phyloP scores from a whole-genome alignment of 768 basidiomycete species.

The Boletellus ananas region DNA sequence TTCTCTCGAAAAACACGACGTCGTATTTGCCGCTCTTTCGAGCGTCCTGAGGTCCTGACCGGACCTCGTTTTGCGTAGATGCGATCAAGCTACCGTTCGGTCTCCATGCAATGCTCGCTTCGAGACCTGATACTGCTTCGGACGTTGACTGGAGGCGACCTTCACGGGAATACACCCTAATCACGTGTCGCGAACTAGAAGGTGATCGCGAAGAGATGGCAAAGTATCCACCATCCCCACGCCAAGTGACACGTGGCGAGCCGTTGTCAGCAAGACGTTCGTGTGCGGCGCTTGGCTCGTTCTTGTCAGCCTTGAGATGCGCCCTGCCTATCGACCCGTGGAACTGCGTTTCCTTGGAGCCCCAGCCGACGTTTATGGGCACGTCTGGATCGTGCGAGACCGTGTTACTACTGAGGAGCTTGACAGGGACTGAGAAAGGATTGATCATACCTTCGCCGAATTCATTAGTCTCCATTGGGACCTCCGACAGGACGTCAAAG shows the following conservation, averaged over 20 bases:
- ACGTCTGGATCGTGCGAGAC: constrained; percentile 49
- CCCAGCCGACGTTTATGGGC: constrained; percentile 97
- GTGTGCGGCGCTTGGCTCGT: constrained; percentile 37
- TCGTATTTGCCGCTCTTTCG: constrained; percentile 73
- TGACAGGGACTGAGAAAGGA: background rate
- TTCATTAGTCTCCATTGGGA: constrained; percentile 62
- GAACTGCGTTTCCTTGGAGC: constrained; percentile 94
- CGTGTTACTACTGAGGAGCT: constrained; percentile 3
- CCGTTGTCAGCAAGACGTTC: constrained; percentile 69
- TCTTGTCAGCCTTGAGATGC: constrained; percentile 50
- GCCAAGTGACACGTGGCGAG: constrained; percentile 79
- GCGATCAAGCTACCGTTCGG: constrained; percentile 87
- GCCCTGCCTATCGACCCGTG: constrained; percentile 92
- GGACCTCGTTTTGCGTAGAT: constrained; percentile 70
- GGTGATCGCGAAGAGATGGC: constrained; percentile 73
- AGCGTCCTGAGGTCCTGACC: constrained; percentile 64
- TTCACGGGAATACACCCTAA: constrained; percentile 37
- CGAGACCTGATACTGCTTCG: constrained; percentile 78
- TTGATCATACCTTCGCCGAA: constrained; percentile 75
- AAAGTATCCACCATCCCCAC: constrained; percentile 90
- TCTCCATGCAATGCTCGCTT: constrained; percentile 77
- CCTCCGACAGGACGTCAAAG: constrained; percentile 86
- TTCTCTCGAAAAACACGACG: constrained; percentile 92
- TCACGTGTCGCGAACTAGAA: constrained; percentile 17
- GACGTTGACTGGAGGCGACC: constrained; percentile 79